These are phyloP conservation scores for Aspergillus alliaceus DNA, from an alignment of 2,329 filamentous ascomycete species.

Conservation along the genomic window DNA sequence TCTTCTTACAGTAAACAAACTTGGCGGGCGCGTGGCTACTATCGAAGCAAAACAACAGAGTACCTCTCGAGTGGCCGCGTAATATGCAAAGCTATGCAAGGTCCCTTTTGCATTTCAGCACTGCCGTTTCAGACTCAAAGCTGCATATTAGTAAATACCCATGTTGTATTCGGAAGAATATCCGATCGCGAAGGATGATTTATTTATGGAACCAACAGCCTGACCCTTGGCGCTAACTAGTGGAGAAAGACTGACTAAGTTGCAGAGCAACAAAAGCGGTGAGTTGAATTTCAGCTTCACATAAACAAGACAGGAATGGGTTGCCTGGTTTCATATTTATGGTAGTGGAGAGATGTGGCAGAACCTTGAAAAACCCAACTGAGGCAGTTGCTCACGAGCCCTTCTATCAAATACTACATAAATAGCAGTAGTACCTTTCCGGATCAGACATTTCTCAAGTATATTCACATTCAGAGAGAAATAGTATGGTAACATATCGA, in stretches of 20 bases:
- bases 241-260: neutral
- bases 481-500: neutral
- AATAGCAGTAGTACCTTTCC: no score
- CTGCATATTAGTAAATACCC: neutral
- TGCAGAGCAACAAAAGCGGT: conserved; percentile 11
- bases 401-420: no score
- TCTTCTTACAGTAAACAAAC: neutral
- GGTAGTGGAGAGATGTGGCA: neutral
- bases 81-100: neutral
- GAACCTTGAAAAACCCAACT: neutral
- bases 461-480: neutral
- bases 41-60: neutral
- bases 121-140: neutral
- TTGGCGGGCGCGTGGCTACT: neutral
- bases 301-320: neutral
- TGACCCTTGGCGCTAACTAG: neutral
- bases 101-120: neutral
- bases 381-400: neutral
- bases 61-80: neutral
- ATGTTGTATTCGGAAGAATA: neutral
- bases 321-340: neutral
- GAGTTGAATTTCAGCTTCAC: conserved; percentile 1
- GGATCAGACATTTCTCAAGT: no score
- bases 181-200: neutral
- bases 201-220: neutral